A percentile compares a stretch with the other conserved stretches of the same genome.
phyloP scores from a whole-genome alignment of 1,284 basidiomycete genomes.

The Trichosporon faecale region DNA sequence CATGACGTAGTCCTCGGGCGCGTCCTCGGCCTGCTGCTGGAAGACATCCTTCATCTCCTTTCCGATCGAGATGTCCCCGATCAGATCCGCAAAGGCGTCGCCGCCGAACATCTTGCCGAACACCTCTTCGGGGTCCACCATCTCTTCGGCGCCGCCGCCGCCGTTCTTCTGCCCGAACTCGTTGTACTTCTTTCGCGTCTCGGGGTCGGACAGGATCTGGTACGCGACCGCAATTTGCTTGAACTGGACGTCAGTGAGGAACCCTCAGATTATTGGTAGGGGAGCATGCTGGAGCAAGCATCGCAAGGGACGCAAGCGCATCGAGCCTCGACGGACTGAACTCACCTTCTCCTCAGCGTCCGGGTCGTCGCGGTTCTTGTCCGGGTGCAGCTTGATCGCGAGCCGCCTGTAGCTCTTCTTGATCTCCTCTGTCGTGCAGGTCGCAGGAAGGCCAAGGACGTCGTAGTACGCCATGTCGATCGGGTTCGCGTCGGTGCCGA shows the following conservation, averaged over 20 bases:
- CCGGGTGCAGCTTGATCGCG: conserved; percentile 74
- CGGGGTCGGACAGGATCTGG: conserved; percentile 77
- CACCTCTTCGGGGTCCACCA: conserved; percentile 73
- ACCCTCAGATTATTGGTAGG: too few relatives aligned
- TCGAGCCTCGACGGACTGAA: background rate
- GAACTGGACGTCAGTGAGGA: conserved; percentile 57
- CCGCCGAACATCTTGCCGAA: conserved; percentile 85
- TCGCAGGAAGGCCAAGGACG: conserved; percentile 43
- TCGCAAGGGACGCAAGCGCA: background rate
- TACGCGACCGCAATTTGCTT: conserved; percentile 86
- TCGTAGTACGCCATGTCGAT: conserved; percentile 85
- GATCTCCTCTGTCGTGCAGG: conserved; percentile 56
- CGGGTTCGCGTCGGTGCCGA: conserved; percentile 79
- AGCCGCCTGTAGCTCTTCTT: conserved; percentile 94
- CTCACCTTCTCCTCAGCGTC: conserved; percentile 74
- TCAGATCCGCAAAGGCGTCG: conserved; percentile 55
- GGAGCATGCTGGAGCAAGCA: too few relatives aligned
- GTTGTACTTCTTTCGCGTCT: conserved; percentile 86
- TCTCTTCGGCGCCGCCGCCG: conserved; percentile 44
- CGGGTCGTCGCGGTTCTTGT: conserved; percentile 83
- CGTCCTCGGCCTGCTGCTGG: conserved; percentile 81
- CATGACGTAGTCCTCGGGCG: conserved; percentile 38
- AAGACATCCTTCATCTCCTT: conserved; percentile 97
- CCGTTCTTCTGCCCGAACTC: conserved; percentile 61
- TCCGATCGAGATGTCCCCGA: conserved; percentile 57